phyloP scores from a whole-genome alignment of 2,329 filamentous ascomycete genomes.

The Huntiella moniliformis region DNA sequence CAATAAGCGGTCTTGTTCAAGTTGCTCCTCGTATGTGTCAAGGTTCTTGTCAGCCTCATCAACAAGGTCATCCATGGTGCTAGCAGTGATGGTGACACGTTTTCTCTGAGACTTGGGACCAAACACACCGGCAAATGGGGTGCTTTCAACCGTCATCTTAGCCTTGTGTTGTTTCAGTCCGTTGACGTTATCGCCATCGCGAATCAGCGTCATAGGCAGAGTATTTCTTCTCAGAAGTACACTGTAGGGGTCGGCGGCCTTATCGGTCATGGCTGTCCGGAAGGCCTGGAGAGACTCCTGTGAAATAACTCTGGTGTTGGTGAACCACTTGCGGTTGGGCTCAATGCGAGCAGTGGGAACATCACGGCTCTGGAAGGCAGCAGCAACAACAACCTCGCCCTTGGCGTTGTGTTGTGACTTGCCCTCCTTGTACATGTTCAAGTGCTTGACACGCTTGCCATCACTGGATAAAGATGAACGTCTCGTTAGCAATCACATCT shows the following conservation, averaged over 20 bases:
- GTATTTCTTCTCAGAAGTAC: constrained; percentile 96
- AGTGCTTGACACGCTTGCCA: constrained; percentile 72
- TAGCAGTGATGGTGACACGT: constrained; percentile 71
- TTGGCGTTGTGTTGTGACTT: constrained; percentile 63
- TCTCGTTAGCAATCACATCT: constrained; percentile 8
- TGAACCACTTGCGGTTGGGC: constrained; percentile 96
- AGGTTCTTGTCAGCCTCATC: constrained; percentile 64
- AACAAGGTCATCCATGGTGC: constrained; percentile 64
- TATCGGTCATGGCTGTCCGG: constrained; percentile 78
- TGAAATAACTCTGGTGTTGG: constrained; percentile 71
- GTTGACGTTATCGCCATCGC: constrained; percentile 52
- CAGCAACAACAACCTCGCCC: constrained; percentile 71
- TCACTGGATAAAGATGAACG: constrained; percentile 18
- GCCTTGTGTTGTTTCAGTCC: constrained; percentile 83
- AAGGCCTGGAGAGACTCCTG: constrained; percentile 78
- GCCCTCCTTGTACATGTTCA: constrained; percentile 84
- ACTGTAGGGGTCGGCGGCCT: constrained; percentile 75
- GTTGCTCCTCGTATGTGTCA: constrained; percentile 59
- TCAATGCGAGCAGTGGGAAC: constrained; percentile 72
- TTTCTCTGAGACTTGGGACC: constrained; percentile 88
- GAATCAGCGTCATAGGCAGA: constrained; percentile 84
- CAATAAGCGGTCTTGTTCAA: constrained; percentile 60
- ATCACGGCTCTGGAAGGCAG: constrained; percentile 67
- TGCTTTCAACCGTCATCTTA: constrained; percentile 79
- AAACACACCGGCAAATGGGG: constrained; percentile 75